Conservation (phyloP, 345 rosid genomes). For the Populus pruinosa region DNA sequence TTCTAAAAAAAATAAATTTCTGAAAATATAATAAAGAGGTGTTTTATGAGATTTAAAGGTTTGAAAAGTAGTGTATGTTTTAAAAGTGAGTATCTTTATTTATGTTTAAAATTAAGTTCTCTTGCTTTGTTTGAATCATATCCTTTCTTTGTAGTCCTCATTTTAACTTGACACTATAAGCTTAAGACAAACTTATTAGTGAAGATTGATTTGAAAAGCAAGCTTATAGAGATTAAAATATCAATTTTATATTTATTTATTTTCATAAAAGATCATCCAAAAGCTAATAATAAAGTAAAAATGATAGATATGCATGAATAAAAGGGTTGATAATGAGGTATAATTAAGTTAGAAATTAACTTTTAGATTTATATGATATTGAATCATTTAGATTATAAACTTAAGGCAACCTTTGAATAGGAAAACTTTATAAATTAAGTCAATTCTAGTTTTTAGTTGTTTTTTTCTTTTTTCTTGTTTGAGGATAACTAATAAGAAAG, state of each 20-base stretch:
- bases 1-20: too few relatives aligned
- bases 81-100: background rate
- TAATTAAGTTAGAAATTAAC: background rate
- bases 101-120: background rate
- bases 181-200: rapidly evolving
- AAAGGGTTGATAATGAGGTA: too few relatives aligned
- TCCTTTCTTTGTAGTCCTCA: background rate
- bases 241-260: background rate
- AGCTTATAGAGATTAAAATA: too few relatives aligned
- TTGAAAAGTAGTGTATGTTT: too few relatives aligned
- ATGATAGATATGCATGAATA: background rate
- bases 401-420: background rate
- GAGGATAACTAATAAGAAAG: background rate
- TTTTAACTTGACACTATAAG: background rate
- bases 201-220: background rate
- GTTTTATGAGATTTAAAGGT: background rate
- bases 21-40: too few relatives aligned
- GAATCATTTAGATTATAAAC: background rate
- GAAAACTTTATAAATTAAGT: too few relatives aligned
- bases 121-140: background rate
- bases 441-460: too few relatives aligned
- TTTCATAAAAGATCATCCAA: too few relatives aligned
- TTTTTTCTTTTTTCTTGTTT: background rate
- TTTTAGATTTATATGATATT: background rate
- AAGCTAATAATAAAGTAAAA: background rate